These are phyloP conservation scores for Eucalyptus polybractea DNA, from an alignment of 345 rosid genomes.

Conservation along the genomic window DNA sequence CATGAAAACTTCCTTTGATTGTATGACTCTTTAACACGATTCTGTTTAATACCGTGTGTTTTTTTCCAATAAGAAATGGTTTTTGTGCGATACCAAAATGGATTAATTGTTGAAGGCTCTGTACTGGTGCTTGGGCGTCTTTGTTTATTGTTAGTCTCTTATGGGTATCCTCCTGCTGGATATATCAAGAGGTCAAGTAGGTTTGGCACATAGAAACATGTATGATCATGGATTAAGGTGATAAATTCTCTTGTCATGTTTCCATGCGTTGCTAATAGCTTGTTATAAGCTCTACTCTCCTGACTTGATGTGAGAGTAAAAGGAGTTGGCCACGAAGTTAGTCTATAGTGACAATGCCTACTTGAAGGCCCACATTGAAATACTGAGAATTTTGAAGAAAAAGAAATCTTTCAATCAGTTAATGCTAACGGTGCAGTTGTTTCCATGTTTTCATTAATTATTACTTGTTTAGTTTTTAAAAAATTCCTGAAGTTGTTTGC, in stretches of 20 bases:
- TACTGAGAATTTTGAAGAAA: background rate
- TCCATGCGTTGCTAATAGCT: background rate
- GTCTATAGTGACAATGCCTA: background rate
- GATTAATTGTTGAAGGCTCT: background rate
- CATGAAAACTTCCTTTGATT: background rate
- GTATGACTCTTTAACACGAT: background rate
- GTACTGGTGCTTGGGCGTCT: background rate
- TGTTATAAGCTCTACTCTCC: background rate
- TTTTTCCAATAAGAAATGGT: background rate
- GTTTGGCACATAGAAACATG: background rate
- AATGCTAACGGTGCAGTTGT: background rate
- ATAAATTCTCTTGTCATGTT: background rate
- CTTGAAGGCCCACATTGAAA: background rate
- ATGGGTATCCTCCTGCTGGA: background rate
- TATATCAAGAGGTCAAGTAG: background rate
- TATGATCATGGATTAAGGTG: background rate
- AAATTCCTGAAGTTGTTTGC: background rate
- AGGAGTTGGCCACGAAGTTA: background rate
- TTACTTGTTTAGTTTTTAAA: background rate
- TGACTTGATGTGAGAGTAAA: background rate
- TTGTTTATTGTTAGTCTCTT: background rate
- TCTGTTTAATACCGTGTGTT: background rate
- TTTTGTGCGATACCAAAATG: background rate
- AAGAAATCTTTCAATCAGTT: background rate
- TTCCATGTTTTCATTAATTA: background rate